Conservation (phyloP, 768 basidiomycete species). For the Boletus patriciae region DNA sequence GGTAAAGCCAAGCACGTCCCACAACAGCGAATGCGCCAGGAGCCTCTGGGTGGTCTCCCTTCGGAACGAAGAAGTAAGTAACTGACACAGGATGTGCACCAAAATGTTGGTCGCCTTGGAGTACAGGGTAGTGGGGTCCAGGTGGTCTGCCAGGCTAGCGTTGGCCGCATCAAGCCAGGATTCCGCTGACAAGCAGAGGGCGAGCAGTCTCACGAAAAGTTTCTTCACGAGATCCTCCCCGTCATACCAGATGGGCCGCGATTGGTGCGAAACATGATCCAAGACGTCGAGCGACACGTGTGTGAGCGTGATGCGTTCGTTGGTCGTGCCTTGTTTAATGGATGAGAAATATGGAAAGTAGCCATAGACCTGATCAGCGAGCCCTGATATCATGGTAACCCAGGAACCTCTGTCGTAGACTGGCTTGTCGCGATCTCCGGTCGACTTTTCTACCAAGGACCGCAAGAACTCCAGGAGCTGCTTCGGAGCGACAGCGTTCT, state of each 20-base stretch:
- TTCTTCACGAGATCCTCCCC: constrained; percentile 47
- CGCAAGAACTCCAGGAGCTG: constrained; percentile 46
- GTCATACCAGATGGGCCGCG: constrained; percentile 51
- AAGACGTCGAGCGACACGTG: constrained; percentile 57
- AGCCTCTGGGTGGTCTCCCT: constrained; percentile 22
- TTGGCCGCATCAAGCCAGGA: constrained; percentile 55
- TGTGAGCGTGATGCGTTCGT: constrained; percentile 57
- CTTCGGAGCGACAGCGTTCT: constrained; percentile 30
- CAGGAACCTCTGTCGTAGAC: constrained; percentile 44
- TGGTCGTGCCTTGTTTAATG: constrained; percentile 52
- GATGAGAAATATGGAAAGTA: constrained; percentile 55
- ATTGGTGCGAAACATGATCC: constrained; percentile 47
- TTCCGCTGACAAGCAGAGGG: constrained; percentile 56
- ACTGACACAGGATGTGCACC: constrained; percentile 43
- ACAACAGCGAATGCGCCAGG: constrained; percentile 21
- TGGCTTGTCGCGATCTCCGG: constrained; percentile 33
- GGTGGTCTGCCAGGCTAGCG: constrained; percentile 38
- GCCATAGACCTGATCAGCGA: constrained; percentile 54
- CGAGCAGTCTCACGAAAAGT: constrained; percentile 51
- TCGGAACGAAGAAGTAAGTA: constrained; percentile 23
- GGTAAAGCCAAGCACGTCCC: constrained; percentile 19
- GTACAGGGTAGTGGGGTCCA: constrained; percentile 50
- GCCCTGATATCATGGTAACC: constrained; percentile 49
- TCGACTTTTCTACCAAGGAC: constrained; percentile 37
- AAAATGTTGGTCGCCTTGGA: constrained; percentile 45